A percentile compares a stretch with the other conserved stretches of the same genome.
phyloP scores from a whole-genome alignment of 2,329 filamentous ascomycete genomes.

The Paecilomyces sp. region DNA sequence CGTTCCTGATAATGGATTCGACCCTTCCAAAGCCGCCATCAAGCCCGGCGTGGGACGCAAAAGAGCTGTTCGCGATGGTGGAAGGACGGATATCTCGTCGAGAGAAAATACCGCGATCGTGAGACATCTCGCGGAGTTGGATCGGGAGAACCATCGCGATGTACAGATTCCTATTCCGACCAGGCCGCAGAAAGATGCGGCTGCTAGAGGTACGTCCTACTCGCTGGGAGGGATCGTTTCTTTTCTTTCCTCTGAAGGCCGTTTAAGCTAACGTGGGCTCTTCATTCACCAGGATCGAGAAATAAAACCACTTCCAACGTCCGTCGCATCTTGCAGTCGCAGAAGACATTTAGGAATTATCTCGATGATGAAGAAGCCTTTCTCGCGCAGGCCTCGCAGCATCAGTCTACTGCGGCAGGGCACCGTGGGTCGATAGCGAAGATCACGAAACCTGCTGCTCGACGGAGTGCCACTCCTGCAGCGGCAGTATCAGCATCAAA shows the following conservation, averaged over 20 bases:
- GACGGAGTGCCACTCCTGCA: slow-evolving; percentile 22
- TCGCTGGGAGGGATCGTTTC: not conserved
- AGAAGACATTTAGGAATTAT: slow-evolving; percentile 44
- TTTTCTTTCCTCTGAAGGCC: not conserved
- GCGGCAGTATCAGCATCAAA: slow-evolving; percentile 5
- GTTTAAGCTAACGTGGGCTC: not conserved
- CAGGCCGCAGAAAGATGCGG: slow-evolving; percentile 39
- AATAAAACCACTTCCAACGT: slow-evolving; percentile 41
- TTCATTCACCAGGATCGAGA: slow-evolving; percentile 18
- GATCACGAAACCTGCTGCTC: slow-evolving; percentile 14
- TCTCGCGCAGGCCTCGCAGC: slow-evolving; percentile 18
- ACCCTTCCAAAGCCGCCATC: slow-evolving; percentile 48
- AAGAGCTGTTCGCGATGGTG: slow-evolving; percentile 57
- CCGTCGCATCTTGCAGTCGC: slow-evolving; percentile 40
- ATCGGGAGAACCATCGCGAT: slow-evolving; percentile 70
- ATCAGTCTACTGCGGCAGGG: slow-evolving; percentile 9
- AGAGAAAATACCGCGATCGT: slow-evolving; percentile 74
- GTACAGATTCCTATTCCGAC: slow-evolving; percentile 62
- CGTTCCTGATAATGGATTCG: slow-evolving; percentile 65
- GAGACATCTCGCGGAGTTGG: slow-evolving; percentile 74
- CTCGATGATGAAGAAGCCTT: slow-evolving; percentile 45
- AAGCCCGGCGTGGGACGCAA: slow-evolving; percentile 55
- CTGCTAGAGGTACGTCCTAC: slow-evolving; percentile 27
- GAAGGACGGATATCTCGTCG: slow-evolving; percentile 62
- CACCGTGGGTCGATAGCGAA: slow-evolving; percentile 12